Conservation (phyloP, 441 rosid genomes). For the Kokia cookei region DNA sequence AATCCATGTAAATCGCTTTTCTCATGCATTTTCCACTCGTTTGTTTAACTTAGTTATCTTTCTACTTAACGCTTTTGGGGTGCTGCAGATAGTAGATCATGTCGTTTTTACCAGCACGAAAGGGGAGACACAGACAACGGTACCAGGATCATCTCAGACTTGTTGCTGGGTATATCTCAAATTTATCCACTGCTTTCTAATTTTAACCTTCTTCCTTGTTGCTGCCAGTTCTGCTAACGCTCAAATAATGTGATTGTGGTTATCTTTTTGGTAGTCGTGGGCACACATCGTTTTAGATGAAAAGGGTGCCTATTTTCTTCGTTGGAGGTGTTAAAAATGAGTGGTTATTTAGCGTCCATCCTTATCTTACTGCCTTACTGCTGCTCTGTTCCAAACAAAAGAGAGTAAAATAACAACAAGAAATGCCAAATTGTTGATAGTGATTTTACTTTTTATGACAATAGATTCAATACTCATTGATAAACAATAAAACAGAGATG, state of each 20-base stretch:
- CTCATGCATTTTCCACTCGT: background rate
- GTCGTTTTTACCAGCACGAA: slow-evolving; percentile 40
- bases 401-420: background rate
- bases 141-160: slow-evolving; percentile 47
- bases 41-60: background rate
- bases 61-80: background rate
- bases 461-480: background rate
- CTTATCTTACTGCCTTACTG: background rate
- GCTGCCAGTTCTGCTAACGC: background rate
- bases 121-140: slow-evolving; percentile 51
- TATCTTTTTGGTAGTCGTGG: background rate
- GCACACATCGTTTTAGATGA: background rate
- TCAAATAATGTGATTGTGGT: background rate
- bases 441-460: background rate
- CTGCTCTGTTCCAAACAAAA: background rate
- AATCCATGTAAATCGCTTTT: background rate
- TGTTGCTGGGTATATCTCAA: slow-evolving; percentile 46
- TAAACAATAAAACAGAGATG: background rate
- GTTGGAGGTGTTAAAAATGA: background rate
- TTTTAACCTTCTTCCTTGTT: background rate
- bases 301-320: background rate
- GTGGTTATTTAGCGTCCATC: background rate
- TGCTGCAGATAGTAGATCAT: slow-evolving; percentile 11
- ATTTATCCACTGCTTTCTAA: background rate
- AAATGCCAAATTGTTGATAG: background rate